Conservation (phyloP, 768 basidiomycete species). For the Paxillus rubicundulus region DNA sequence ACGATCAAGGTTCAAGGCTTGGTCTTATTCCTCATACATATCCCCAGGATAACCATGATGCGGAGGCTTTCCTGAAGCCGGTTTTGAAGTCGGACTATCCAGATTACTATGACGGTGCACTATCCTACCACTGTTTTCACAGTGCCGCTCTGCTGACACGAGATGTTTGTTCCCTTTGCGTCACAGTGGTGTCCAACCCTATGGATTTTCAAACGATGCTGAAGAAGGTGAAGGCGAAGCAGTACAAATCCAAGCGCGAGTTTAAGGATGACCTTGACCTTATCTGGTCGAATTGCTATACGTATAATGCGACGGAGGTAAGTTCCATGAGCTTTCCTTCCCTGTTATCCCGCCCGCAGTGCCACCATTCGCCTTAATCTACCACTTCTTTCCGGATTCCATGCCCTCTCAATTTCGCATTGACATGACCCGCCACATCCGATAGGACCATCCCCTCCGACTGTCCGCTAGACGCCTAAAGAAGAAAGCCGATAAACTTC, state of each 20-base stretch:
- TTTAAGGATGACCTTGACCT: constrained; percentile 93
- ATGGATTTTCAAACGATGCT: constrained; percentile 96
- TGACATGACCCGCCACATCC: background rate
- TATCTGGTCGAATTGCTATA: constrained; percentile 95
- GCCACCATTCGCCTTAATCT: background rate
- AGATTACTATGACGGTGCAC: constrained; percentile 89
- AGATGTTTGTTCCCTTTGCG: background rate
- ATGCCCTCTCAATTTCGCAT: background rate
- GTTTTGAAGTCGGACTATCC: constrained; percentile 88
- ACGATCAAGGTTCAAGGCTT: constrained; percentile 16
- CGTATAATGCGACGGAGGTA: constrained; percentile 90
- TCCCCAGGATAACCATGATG: constrained; percentile 77
- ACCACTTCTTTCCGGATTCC: background rate
- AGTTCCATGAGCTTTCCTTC: constrained; percentile 29
- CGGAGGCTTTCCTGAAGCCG: constrained; percentile 90
- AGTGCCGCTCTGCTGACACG: constrained; percentile 4
- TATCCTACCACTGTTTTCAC: background rate
- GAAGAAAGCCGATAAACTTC: constrained; percentile 79
- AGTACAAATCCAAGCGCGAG: constrained; percentile 91
- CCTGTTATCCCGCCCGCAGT: background rate
- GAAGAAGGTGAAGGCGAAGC: constrained; percentile 88
- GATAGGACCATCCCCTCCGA: constrained; percentile 84
- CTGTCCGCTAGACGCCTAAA: constrained; percentile 78
- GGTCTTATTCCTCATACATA: constrained; percentile 27
- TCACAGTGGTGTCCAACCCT: constrained; percentile 82